A percentile compares a stretch with the other conserved stretches of the same genome.
phyloP scores from a whole-genome alignment of 1,139 yeast genomes.

The Yamadazyma mexicana region DNA sequence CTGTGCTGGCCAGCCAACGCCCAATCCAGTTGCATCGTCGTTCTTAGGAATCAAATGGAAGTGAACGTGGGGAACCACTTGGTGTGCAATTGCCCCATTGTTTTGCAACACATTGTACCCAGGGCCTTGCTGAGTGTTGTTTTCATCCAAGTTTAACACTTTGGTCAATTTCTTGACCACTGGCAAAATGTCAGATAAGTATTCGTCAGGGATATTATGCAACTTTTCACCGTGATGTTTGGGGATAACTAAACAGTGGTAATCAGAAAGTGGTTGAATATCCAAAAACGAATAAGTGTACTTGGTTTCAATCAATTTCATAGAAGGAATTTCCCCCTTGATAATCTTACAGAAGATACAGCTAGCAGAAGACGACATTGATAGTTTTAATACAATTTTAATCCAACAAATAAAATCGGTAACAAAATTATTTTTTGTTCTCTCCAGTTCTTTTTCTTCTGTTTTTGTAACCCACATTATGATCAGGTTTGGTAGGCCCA shows the following conservation, averaged over 20 bases:
- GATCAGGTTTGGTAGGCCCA: neutral
- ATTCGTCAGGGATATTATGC: constrained; percentile 90
- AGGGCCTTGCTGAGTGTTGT: constrained; percentile 60
- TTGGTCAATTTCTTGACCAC: constrained; percentile 81
- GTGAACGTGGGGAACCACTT: constrained; percentile 92
- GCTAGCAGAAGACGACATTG: constrained; percentile 8
- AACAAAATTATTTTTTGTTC: too few species aligned
- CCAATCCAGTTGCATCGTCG: constrained; percentile 66
- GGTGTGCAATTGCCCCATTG: constrained; percentile 93
- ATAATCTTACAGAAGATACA: constrained; percentile 93
- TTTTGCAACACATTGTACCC: constrained; percentile 92
- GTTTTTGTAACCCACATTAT: neutral
- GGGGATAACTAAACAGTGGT: constrained; percentile 87
- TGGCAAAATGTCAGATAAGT: constrained; percentile 80
- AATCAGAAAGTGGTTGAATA: constrained; percentile 86
- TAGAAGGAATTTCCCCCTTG: constrained; percentile 91
- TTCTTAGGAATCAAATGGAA: constrained; percentile 93
- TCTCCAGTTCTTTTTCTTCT: neutral
- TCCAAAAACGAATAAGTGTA: constrained; percentile 82
- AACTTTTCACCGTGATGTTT: constrained; percentile 89
- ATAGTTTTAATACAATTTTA: too few species aligned
- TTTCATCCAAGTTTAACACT: constrained; percentile 62
- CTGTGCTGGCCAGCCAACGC: constrained; percentile 91
- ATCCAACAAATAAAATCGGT: too few species aligned
- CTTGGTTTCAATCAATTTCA: constrained; percentile 82